These are phyloP conservation scores for Cladosporium sp. DNA, from an alignment of 2,329 filamentous ascomycete species.

Conservation along the genomic window DNA sequence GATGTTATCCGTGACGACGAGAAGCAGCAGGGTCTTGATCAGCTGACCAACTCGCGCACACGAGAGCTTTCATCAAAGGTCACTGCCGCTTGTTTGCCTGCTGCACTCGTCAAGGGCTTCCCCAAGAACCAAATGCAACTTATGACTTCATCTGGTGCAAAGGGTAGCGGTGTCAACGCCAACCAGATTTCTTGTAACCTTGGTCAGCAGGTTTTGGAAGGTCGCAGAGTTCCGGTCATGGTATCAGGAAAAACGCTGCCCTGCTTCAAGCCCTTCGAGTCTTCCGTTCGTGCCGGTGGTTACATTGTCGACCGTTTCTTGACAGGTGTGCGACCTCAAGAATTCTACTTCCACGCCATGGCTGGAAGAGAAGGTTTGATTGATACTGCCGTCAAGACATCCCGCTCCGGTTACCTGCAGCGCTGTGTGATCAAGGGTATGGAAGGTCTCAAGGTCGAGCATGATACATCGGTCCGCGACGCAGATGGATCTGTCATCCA, in stretches of 20 bases:
- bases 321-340: conserved; percentile 93
- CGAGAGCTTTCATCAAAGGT: conserved; percentile 70
- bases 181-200: conserved; percentile 97
- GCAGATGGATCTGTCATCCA: conserved; percentile 90
- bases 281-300: conserved; percentile 80
- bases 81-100: conserved; percentile 73
- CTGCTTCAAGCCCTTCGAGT: conserved; percentile 90
- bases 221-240: conserved; percentile 92
- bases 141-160: conserved; percentile 96
- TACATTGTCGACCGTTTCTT: conserved; percentile 96
- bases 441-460: conserved; percentile 88
- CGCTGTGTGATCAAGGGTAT: conserved; percentile 97
- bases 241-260: conserved; percentile 94
- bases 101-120: conserved; percentile 82
- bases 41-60: conserved; percentile 71
- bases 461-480: conserved; percentile 91
- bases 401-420: conserved; percentile 92
- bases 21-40: conserved; percentile 88
- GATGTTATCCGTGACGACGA: conserved; percentile 85
- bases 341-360: conserved; percentile 99
- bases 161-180: conserved; percentile 88
- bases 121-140: conserved; percentile 98
- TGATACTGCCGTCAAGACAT: conserved; percentile 98
- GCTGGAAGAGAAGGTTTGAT: conserved; percentile 96
- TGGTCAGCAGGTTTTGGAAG: conserved; percentile 93